phyloP scores from a whole-genome alignment of 2,329 filamentous ascomycete species.

The Rutstroemia sp. region DNA sequence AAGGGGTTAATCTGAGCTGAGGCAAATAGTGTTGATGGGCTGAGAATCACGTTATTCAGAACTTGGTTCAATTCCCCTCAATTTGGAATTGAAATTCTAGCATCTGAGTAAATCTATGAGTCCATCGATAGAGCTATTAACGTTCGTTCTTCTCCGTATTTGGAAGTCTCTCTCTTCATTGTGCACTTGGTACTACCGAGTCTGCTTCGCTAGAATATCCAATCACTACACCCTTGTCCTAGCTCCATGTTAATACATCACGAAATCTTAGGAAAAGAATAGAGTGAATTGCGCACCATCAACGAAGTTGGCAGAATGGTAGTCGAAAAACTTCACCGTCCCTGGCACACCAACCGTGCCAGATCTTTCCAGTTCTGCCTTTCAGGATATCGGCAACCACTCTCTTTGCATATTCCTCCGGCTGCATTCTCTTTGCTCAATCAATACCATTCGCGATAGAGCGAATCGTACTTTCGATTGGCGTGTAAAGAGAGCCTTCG shows the following conservation, averaged over 20 bases:
- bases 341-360: conserved; percentile 8
- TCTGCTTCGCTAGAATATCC: neutral
- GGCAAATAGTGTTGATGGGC: too few relatives aligned
- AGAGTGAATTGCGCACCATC: neutral
- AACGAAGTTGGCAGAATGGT: conserved; percentile 2
- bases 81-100: too few relatives aligned
- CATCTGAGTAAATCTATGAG: too few relatives aligned
- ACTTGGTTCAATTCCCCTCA: too few relatives aligned
- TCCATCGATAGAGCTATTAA: too few relatives aligned
- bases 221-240: neutral
- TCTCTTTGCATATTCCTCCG: conserved; percentile 12
- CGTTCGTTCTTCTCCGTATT: too few relatives aligned
- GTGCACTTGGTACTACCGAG: neutral
- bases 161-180: neutral
- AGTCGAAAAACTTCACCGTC: conserved; percentile 7
- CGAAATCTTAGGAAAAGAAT: neutral
- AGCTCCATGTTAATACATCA: neutral
- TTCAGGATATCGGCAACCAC: conserved; percentile 14
- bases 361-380: conserved; percentile 10
- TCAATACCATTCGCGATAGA: conserved; percentile 1
- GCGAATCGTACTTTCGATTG: conserved; percentile 11
- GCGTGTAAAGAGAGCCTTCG: conserved; percentile 13
- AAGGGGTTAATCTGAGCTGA: too few relatives aligned
- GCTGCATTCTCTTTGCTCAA: too few relatives aligned
- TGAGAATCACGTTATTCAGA: neutral